phyloP scores from a whole-genome alignment of 2,329 filamentous ascomycete species.

The Thielaviopsis ethacetica region DNA sequence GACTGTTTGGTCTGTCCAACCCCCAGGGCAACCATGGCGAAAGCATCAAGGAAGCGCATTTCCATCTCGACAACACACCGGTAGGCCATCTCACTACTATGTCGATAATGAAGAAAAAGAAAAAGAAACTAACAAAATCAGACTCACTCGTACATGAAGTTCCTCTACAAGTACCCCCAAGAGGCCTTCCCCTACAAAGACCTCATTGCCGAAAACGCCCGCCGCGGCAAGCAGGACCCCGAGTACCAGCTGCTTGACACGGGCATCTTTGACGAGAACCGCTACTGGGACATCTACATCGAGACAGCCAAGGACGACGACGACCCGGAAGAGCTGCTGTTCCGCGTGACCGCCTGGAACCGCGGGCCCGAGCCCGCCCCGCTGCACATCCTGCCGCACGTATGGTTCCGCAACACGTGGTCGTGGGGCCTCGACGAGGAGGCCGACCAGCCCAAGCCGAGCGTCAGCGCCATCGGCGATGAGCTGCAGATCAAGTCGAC shows the following conservation, averaged over 20 bases:
- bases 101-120: neutral
- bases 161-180: conserved; percentile 94
- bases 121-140: neutral
- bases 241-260: conserved; percentile 92
- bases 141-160: conserved; percentile 92
- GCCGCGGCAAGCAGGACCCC: conserved; percentile 55
- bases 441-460: conserved; percentile 70
- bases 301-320: conserved; percentile 91
- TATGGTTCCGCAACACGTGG: conserved; percentile 98
- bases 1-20: conserved; percentile 87
- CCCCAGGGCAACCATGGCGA: conserved; percentile 96
- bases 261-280: conserved; percentile 69
- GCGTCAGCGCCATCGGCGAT: conserved; percentile 49
- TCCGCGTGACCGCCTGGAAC: conserved; percentile 93
- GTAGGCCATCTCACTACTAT: neutral
- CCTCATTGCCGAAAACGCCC: conserved; percentile 68
- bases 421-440: conserved; percentile 69
- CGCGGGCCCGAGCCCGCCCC: conserved; percentile 79
- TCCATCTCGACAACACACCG: conserved; percentile 93
- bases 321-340: conserved; percentile 78
- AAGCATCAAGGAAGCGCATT: conserved; percentile 91
- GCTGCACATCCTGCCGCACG: conserved; percentile 81
- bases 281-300: conserved; percentile 95
- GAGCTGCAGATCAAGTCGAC: neutral
- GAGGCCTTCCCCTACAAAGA: conserved; percentile 83